Conservation (phyloP, 2,329 filamentous ascomycete genomes). For the Ciborinia camelliae region DNA sequence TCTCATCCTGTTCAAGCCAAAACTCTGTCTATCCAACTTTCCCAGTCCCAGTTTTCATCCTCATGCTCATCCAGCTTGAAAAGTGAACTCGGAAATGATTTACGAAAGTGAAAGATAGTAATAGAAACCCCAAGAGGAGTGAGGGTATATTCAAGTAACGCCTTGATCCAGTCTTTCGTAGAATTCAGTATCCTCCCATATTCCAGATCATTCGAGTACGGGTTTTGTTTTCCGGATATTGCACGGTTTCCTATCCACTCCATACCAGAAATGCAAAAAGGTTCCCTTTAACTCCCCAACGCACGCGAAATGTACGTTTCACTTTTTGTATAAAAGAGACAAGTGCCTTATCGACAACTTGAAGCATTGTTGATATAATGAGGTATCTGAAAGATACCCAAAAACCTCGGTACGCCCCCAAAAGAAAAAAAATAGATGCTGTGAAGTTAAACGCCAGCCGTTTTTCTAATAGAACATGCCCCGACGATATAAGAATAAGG, state of each 20-base stretch:
- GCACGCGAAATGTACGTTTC: conserved; percentile 12
- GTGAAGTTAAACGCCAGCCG: neutral
- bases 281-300: neutral
- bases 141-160: conserved; percentile 14
- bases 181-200: conserved; percentile 10
- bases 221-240: neutral
- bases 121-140: conserved; percentile 11
- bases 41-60: neutral
- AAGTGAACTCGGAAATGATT: neutral
- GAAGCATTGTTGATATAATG: neutral
- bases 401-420: neutral
- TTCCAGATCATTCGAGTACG: conserved; percentile 3
- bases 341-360: neutral
- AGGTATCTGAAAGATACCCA: neutral
- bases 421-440: conserved; percentile 5
- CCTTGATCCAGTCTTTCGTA: conserved; percentile 8
- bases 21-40: neutral
- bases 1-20: conserved; percentile 2
- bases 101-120: neutral
- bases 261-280: conserved; percentile 12
- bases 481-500: neutral
- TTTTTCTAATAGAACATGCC: conserved; percentile 12
- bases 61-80: neutral
- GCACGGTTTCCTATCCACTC: neutral
- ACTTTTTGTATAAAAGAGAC: conserved; percentile 5